These are phyloP conservation scores for Populus deltoides DNA, from an alignment of 345 rosid species.

Conservation along the genomic window DNA sequence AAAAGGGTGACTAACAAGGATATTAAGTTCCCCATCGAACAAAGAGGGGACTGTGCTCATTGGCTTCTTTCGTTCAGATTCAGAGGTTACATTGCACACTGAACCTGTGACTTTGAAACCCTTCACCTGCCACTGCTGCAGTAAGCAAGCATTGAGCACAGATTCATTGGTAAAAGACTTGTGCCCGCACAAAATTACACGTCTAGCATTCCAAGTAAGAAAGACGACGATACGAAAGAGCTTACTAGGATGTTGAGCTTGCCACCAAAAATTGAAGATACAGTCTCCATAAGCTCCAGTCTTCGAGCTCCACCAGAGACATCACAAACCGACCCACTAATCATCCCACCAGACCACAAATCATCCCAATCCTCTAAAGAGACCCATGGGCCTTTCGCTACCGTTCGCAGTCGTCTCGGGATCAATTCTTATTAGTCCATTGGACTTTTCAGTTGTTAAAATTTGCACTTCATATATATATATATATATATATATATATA, in stretches of 20 bases:
- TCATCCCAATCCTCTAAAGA: conserved; percentile 45
- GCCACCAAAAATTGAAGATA: conserved; percentile 17
- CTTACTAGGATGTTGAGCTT: conserved; percentile 26
- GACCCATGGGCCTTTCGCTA: too few relatives aligned
- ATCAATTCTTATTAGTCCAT: too few relatives aligned
- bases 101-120: conserved; percentile 25
- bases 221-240: background rate
- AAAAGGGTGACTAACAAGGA: conserved; percentile 15
- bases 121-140: conserved; percentile 11
- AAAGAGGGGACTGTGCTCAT: conserved; percentile 9
- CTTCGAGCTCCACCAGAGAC: conserved; percentile 16
- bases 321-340: conserved; percentile 64
- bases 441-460: too few relatives aligned
- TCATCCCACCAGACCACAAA: conserved; percentile 30
- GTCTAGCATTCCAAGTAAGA: background rate
- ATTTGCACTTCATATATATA: too few relatives aligned
- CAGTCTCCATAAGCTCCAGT: conserved; percentile 14
- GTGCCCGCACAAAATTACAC: background rate
- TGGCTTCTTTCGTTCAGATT: conserved; percentile 9
- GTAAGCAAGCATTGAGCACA: conserved; percentile 1
- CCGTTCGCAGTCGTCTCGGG: too few relatives aligned
- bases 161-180: conserved; percentile 21
- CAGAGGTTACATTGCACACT: conserved; percentile 15
- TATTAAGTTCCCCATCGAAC: conserved; percentile 17
- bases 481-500: too few relatives aligned